Conservation (phyloP, 1,284 basidiomycete species). For the Rhodofomes roseus region DNA sequence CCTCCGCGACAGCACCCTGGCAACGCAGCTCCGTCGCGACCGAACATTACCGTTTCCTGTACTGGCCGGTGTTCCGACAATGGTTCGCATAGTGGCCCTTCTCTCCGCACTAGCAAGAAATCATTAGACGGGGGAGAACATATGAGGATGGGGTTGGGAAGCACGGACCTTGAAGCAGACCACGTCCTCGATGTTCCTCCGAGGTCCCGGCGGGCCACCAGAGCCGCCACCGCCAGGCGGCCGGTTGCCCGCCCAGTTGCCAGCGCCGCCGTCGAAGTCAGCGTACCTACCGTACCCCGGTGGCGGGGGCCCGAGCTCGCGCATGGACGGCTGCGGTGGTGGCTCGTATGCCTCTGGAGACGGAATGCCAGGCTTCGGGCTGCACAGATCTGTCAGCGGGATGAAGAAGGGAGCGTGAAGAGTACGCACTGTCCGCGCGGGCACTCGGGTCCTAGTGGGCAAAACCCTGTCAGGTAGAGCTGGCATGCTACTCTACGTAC, state of each 20-base stretch:
- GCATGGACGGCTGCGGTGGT: constrained; percentile 69
- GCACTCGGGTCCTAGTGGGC: constrained; percentile 91
- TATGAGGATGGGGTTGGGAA: constrained; percentile 7
- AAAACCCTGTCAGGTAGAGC: constrained; percentile 91
- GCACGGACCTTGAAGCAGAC: constrained; percentile 81
- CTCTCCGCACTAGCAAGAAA: constrained; percentile 65
- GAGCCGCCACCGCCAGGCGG: constrained; percentile 23
- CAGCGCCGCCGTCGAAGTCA: constrained; percentile 68
- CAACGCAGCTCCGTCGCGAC: neutral
- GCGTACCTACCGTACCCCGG: constrained; percentile 87
- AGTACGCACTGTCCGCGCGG: constrained; percentile 83
- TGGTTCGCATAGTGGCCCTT: constrained; percentile 95
- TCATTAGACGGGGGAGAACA: neutral
- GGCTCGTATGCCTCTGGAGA: constrained; percentile 76
- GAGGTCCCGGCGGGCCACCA: constrained; percentile 37
- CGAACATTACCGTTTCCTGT: constrained; percentile 3
- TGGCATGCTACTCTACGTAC: constrained; percentile 90
- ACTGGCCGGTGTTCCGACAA: constrained; percentile 65
- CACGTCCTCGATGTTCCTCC: constrained; percentile 82
- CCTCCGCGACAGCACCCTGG: neutral
- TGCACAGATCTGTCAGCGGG: constrained; percentile 30
- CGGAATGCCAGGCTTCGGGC: constrained; percentile 74
- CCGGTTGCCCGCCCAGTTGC: constrained; percentile 39
- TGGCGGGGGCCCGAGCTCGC: constrained; percentile 87
- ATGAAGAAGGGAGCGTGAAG: constrained; percentile 4